Conservation (phyloP, 2,329 filamentous ascomycete genomes). For the Pestalotiopsis sp. region DNA sequence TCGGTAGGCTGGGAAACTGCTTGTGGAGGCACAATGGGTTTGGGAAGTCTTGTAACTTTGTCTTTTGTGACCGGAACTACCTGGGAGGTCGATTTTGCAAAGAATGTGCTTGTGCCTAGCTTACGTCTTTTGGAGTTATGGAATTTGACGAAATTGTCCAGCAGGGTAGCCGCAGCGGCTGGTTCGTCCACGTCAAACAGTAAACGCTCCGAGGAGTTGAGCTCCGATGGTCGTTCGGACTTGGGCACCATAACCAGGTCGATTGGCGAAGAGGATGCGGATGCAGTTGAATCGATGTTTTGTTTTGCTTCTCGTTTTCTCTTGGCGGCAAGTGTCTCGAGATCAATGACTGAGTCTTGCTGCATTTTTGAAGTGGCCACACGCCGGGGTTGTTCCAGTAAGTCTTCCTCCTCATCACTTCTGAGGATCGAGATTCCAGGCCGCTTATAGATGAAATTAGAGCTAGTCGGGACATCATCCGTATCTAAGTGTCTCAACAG, state of each 20-base stretch:
- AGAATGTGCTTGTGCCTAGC: conserved; percentile 26
- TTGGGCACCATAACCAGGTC: conserved; percentile 14
- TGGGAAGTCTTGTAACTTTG: background rate
- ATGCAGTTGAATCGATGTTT: background rate
- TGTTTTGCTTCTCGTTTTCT: conserved; percentile 19
- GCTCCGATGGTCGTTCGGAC: background rate
- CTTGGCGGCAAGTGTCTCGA: conserved; percentile 26
- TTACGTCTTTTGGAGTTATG: conserved; percentile 28
- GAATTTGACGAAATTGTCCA: conserved; percentile 29
- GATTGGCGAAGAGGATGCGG: conserved; percentile 13
- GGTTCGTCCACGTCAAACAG: conserved; percentile 23
- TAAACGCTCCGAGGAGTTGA: conserved; percentile 11
- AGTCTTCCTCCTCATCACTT: conserved; percentile 18
- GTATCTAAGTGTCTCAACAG: conserved; percentile 12
- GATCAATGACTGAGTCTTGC: background rate
- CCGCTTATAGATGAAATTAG: conserved; percentile 29
- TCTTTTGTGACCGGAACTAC: no score
- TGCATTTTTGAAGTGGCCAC: background rate
- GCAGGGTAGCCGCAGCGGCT: conserved; percentile 24
- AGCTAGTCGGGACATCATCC: conserved; percentile 22
- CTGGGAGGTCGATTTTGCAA: conserved; percentile 3
- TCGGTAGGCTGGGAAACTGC: background rate
- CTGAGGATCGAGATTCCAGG: conserved; percentile 29
- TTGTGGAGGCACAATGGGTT: background rate
- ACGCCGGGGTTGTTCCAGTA: background rate